Evolutionary conservation across 768 basidiomycete genomes (phyloP).

Genomic region (Mycena epipterygia): DNA sequence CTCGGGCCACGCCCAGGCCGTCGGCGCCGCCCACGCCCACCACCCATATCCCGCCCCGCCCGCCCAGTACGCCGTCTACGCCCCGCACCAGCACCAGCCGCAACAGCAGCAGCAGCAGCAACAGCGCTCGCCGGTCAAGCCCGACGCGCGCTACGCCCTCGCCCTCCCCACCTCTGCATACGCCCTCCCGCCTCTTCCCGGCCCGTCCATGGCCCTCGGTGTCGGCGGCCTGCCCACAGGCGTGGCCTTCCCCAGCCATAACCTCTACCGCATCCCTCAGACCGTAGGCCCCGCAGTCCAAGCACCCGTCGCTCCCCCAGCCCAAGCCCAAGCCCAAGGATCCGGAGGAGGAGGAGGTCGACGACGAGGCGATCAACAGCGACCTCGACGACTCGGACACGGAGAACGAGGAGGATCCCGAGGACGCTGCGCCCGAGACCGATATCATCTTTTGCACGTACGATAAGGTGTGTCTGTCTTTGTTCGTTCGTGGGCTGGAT

Average conservation of each 20-base stretch:
- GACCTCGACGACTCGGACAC: constrained; percentile 84
- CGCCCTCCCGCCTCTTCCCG: constrained; percentile 58
- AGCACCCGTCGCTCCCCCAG: constrained; percentile 64
- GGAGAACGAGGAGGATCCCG: constrained; percentile 72
- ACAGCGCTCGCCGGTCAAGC: constrained; percentile 54
- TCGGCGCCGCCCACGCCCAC: too few species aligned
- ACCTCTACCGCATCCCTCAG: constrained; percentile 51
- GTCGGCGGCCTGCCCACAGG: too few species aligned
- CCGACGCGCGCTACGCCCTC: constrained; percentile 62
- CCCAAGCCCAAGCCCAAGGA: constrained; percentile 41
- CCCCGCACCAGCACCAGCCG: constrained; percentile 24
- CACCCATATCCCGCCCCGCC: too few species aligned
- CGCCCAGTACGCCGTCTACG: not conserved
- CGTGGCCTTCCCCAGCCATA: too few species aligned
- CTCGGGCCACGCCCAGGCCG: too few species aligned
- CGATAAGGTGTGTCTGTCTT: too few species aligned
- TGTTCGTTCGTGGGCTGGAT: too few species aligned
- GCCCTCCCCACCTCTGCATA: constrained; percentile 47
- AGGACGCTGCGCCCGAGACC: too few species aligned
- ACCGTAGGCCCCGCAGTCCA: constrained; percentile 54
- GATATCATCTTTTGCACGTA: too few species aligned
- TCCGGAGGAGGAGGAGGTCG: constrained; percentile 30
- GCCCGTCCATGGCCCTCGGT: too few species aligned
- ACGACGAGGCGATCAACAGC: constrained; percentile 75
- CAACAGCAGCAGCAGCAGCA: too few species aligned